Percentiles rank a stretch among this genome's conserved stretches.
Conservation (phyloP, 352 stramenopile genomes). For the Globisporangium cystogenes region DNA sequence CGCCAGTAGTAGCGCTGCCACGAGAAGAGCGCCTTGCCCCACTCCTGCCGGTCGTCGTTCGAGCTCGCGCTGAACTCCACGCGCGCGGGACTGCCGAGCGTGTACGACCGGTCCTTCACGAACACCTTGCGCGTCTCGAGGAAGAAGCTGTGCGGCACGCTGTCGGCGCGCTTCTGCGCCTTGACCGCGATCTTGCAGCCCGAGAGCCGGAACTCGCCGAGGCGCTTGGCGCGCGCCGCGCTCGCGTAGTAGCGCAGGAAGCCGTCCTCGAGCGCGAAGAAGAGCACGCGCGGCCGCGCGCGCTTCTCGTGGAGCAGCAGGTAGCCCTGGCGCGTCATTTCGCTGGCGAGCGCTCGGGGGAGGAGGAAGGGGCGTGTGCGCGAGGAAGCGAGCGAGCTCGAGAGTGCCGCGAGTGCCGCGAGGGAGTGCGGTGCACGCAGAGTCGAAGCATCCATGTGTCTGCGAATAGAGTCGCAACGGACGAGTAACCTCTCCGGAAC, state of each 20-base stretch:
- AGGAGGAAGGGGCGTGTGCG: not conserved
- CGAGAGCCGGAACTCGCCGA: conserved; percentile 69
- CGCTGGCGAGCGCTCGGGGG: not conserved
- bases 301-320: conserved; percentile 74
- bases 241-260: conserved; percentile 67
- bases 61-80: conserved; percentile 61
- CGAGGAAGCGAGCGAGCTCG: not conserved
- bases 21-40: conserved; percentile 81
- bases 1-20: conserved; percentile 88
- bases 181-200: conserved; percentile 83
- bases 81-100: conserved; percentile 47
- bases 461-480: too few species aligned
- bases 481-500: too few species aligned
- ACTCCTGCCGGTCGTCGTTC: conserved; percentile 71
- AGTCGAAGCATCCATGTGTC: too few species aligned
- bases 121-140: conserved; percentile 81
- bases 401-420: not conserved
- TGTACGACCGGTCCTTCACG: conserved; percentile 83
- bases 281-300: conserved; percentile 40
- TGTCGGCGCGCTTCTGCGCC: conserved; percentile 62
- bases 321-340: conserved; percentile 73
- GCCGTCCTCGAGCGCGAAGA: conserved; percentile 78
- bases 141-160: conserved; percentile 73
- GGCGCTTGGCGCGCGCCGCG: conserved; percentile 24
- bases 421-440: too few species aligned